These are phyloP conservation scores for Colletotrichum tabaci DNA, from an alignment of 2,329 filamentous ascomycete species.

Conservation along the genomic window DNA sequence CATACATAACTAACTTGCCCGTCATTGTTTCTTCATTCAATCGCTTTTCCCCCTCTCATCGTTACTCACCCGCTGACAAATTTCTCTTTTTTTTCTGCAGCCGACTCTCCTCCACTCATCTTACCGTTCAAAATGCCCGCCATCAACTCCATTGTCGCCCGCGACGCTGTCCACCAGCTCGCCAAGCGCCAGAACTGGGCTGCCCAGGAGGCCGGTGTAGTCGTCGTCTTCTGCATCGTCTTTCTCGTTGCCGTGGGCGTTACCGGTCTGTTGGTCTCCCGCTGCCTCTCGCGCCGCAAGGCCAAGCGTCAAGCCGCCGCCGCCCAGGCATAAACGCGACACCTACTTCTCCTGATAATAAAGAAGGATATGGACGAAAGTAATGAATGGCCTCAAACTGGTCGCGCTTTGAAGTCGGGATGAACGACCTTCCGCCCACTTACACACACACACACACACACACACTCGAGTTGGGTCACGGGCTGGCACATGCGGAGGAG, in stretches of 20 bases:
- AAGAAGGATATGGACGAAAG: constrained; percentile 5
- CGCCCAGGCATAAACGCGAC: constrained; percentile 9
- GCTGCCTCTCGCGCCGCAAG: constrained; percentile 52
- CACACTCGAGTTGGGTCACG: not conserved
- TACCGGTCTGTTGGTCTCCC: constrained; percentile 51
- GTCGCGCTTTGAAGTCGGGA: constrained; percentile 2
- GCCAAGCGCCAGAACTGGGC: constrained; percentile 60
- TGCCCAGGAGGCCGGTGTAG: constrained; percentile 55
- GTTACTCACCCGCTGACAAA: constrained; percentile 19
- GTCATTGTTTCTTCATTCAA: constrained; percentile 1
- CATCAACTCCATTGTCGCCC: constrained; percentile 56
- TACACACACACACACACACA: not conserved
- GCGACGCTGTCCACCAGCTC: constrained; percentile 56
- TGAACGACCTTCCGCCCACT: not conserved
- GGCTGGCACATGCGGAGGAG: constrained; percentile 5
- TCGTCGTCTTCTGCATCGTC: constrained; percentile 62
- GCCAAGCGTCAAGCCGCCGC: constrained; percentile 47
- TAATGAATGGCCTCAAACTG: constrained; percentile 20
- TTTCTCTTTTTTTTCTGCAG: not conserved
- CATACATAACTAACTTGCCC: constrained; percentile 33
- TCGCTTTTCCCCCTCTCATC: not conserved
- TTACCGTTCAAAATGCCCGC: constrained; percentile 57
- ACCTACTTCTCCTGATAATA: not conserved
- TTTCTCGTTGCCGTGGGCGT: constrained; percentile 56
- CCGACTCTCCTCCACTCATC: constrained; percentile 39